Base-by-base conservation (phyloP, 2,329 filamentous ascomycete species). In the Zarea fungicola region DNA sequence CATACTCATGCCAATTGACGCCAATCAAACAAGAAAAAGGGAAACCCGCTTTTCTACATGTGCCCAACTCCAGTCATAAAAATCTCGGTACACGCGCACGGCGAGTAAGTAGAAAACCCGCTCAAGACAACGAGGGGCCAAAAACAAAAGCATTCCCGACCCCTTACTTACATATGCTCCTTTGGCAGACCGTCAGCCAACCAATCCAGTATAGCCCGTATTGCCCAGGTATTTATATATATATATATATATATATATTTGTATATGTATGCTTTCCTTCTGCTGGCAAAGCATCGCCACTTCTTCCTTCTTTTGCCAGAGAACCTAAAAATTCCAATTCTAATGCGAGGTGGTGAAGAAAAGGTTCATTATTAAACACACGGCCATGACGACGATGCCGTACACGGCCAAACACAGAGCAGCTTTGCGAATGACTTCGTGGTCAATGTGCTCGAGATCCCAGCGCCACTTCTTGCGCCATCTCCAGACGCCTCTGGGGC, bases 371-470 rank as follows among this genome's bases (percentile, higher is more conserved):
- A 81, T 72, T 58, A 99, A 69, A 63, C 91, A 97, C 41, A 92
- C 84, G 23, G 88, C 71, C 93, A 99, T 97, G 46, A 99, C 90
- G 42, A 87, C 69, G 8, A 89, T 57, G 18, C 93, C 93, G 62
- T 99, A 99, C 8, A 90, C 74, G 7, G 87, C 85, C 52, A 99
- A 71, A 1, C 73, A 84, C 40, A 96, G 71, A 46, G 89, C 84
- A 54, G 89, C 67, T 60, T 82, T 85, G 51, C 93, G 77, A 48
- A 97, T 65, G 75, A 76, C 50, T 57, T 77, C 63, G 66, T 82
- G 71, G 71, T 81, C 82, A 66, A 91, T 57, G 71, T 84, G 72
- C 69, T 84, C 70, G 54, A 83, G 63, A 58, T 79, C 73, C 79
- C 79, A 77, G 55, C 78, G 69, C 76, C 74, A 75, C 72, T 73